phyloP scores from a whole-genome alignment of 768 basidiomycete species.

The Dentipellis fragilis region DNA sequence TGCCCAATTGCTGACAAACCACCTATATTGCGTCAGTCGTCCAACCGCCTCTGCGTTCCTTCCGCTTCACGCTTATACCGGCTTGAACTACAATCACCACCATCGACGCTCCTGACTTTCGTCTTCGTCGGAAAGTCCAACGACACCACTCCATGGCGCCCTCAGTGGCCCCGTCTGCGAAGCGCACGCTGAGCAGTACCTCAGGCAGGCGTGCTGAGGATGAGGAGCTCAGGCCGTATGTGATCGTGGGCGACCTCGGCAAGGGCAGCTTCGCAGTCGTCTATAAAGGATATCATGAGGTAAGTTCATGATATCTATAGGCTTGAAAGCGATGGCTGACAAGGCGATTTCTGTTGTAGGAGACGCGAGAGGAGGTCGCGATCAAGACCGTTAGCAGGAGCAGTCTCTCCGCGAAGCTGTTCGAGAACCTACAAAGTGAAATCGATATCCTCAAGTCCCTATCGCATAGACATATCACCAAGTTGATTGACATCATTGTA shows the following conservation, averaged over 20 bases:
- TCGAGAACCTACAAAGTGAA: constrained; percentile 97
- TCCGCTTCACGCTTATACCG: too few relatives aligned
- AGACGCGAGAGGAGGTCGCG: constrained; percentile 71
- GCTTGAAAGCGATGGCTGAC: too few relatives aligned
- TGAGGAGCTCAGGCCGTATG: constrained; percentile 66
- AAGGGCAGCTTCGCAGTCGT: constrained; percentile 96
- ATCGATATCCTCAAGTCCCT: constrained; percentile 93
- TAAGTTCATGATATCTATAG: constrained; percentile 25
- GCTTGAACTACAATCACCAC: too few relatives aligned
- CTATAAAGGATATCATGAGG: constrained; percentile 88
- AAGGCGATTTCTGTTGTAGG: constrained; percentile 30
- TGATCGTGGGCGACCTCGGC: constrained; percentile 68
- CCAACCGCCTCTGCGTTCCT: too few relatives aligned
- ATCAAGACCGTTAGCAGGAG: constrained; percentile 90
- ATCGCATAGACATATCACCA: constrained; percentile 88
- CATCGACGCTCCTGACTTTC: too few relatives aligned
- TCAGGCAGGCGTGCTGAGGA: constrained; percentile 33
- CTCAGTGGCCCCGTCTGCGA: not conserved
- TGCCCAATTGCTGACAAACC: too few relatives aligned
- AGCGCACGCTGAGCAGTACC: not conserved
- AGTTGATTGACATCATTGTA: constrained; percentile 88
- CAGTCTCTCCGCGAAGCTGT: constrained; percentile 81
- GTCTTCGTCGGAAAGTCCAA: too few relatives aligned
- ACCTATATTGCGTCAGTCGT: too few relatives aligned
- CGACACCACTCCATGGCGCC: not conserved